Base-by-base conservation (phyloP, 257 asterid species). In the Vinca minor region DNA sequence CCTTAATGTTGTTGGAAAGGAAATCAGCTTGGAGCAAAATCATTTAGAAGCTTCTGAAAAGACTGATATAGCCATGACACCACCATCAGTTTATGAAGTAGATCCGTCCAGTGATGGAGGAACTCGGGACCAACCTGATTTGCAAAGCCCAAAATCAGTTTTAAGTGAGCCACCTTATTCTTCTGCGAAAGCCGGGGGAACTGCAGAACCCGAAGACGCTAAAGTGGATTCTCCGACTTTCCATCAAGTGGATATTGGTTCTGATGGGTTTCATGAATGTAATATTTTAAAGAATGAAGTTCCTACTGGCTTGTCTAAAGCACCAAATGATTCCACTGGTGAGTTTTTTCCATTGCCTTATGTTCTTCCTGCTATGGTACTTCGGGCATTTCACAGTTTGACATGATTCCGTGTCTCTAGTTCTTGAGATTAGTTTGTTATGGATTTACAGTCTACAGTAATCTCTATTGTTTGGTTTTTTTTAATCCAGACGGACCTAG, bases 21-120 rank as follows among this genome's bases (percentile, higher is more conserved):
- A 68, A 66, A 21, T 17, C 44, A 31, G 35, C 25, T 15, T 65
- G 25, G 65, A 74, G 50, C 65, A 59, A 62, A 47, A 26, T 65
- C 58, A 34, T 35, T 0, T 56, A 59, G 72, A 61, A 17, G 65
- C 36, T 38, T 31, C 32, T 8, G 28, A 29, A 55, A 14, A 55
- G 60, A 15, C 26, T 28, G 60, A 15, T 29, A 9, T 5, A 29
- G 60, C 39, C 41, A 4, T 54, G 59, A 28, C 1, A 28, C 10
- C n/a, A n/a, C n/a, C 38, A 26, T 28, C 38, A 54, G 35, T 54
- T 5, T 54, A 11, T 54, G 20, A 11, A 28, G 59, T 54, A 15
- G 21, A 54, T 18, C 11, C 36, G 4, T n/a, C n/a, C n/a, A 38
- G 21, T 15, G 60, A 20, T 45, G 48, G 34, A 36, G 57, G 34